Evolutionary conservation across 495 filamentous ascomycete genomes (phyloP).

Genomic region (Penicillium cosmopolitanum): DNA sequence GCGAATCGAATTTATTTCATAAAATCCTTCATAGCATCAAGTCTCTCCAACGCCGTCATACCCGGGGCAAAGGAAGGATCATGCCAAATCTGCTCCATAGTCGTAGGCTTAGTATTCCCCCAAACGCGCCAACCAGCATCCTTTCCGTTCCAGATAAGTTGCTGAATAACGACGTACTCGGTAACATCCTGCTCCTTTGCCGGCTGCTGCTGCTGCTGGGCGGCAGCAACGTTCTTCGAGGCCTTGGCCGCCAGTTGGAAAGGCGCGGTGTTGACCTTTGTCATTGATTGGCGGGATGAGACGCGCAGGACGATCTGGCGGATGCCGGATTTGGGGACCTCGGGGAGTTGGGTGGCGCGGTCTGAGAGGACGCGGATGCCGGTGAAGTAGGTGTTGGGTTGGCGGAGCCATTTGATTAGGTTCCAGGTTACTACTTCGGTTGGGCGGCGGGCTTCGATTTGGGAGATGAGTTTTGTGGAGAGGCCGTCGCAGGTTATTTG

Average conservation of each 20-base stretch:
- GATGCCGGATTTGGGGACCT: conserved; percentile 49
- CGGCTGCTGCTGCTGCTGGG: conserved; percentile 11
- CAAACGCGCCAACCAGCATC: conserved; percentile 74
- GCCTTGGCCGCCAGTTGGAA: neutral
- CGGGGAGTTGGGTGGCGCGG: conserved; percentile 55
- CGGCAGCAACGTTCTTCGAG: conserved; percentile 1
- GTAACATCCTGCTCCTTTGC: conserved; percentile 63
- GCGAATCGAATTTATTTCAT: neutral
- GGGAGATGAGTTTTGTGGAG: conserved; percentile 52
- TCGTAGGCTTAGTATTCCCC: conserved; percentile 68
- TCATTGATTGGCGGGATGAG: conserved; percentile 61
- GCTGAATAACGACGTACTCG: conserved; percentile 83
- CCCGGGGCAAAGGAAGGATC: conserved; percentile 40
- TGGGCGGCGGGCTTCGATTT: conserved; percentile 58
- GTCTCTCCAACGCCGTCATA: conserved; percentile 35
- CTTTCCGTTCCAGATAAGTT: conserved; percentile 56
- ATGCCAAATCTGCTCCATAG: conserved; percentile 46
- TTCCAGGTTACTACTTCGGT: conserved; percentile 64
- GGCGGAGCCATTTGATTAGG: conserved; percentile 62
- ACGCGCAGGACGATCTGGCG: conserved; percentile 78
- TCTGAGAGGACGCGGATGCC: conserved; percentile 61
- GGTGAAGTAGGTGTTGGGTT: conserved; percentile 48
- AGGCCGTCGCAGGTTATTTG: conserved; percentile 65
- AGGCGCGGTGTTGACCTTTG: conserved; percentile 22
- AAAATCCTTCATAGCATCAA: conserved; percentile 37